Percentiles rank a stretch among this genome's conserved stretches.
Conservation (phyloP, 2,329 filamentous ascomycete species). For the Talaromyces sp. region DNA sequence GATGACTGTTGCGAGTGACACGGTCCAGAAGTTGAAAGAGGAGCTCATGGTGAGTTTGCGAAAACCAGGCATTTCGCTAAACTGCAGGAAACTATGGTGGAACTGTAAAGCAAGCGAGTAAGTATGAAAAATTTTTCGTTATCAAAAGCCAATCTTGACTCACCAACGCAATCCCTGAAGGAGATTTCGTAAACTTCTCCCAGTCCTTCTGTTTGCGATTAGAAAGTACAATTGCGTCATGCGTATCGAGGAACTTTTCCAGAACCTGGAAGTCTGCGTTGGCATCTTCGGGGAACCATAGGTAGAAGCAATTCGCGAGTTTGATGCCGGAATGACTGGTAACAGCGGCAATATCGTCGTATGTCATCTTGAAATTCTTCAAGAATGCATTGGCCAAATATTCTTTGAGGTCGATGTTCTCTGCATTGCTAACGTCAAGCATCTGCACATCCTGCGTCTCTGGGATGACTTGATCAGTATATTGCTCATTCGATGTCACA, state of each 20-base stretch:
- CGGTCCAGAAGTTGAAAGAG: conserved; percentile 34
- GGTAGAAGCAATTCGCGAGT: conserved; percentile 30
- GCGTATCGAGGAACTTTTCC: conserved; percentile 24
- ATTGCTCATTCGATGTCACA: neutral
- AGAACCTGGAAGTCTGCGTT: conserved; percentile 28
- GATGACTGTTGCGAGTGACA: conserved; percentile 29
- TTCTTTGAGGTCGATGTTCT: conserved; percentile 17
- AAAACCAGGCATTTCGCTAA: conserved; percentile 28
- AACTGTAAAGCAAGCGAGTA: conserved; percentile 25
- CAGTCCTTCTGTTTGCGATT: conserved; percentile 32
- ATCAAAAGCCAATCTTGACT: no score
- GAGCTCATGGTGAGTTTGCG: conserved; percentile 22
- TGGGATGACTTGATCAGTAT: neutral
- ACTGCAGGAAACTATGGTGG: conserved; percentile 34
- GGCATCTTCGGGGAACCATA: conserved; percentile 31
- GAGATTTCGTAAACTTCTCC: conserved; percentile 32
- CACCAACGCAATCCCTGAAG: conserved; percentile 32
- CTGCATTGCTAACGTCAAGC: conserved; percentile 4
- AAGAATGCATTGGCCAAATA: conserved; percentile 16
- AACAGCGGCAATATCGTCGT: conserved; percentile 27
- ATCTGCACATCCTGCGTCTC: conserved; percentile 14
- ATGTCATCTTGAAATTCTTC: conserved; percentile 22
- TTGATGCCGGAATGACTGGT: conserved; percentile 20
- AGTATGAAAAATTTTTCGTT: neutral
- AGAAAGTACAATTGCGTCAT: conserved; percentile 29